Evolutionary conservation across 768 basidiomycete genomes (phyloP), one percentile per base, ranked within the genome.

Genomic region (Leccinum rimulosum): DNA sequence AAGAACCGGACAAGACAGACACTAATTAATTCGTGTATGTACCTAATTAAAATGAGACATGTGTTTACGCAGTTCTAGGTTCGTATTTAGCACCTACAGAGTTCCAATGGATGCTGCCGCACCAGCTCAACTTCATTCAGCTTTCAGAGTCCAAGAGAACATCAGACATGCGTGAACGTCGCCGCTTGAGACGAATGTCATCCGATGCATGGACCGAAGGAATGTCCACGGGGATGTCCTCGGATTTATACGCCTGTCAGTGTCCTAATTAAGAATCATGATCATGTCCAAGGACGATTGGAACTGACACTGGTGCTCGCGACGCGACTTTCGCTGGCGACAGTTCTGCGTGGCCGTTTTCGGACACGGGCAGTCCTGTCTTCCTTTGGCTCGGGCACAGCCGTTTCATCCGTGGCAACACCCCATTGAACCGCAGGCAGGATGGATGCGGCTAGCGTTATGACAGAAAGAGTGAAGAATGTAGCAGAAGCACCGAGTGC

Each of bases 401-500:
- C 19, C 12, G 55, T 55, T 40, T 68, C 67, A 22, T 70, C 67
- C 48, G 27, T 40, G 50, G 66, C 45, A 52, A 56, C 55, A 17
- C 52, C 66, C 70, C 67, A 62, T 14, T 76, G 68, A 35, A 78
- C 72, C 1, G 74, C 71, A n/a, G 85, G 83, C 8, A 87, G 74
- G 53, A 85, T 70, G 61, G 80, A 87, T 8, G 74, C 75, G 11
- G 74, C 80, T n/a, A 86, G 66, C 30, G 81, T 71, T 25, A 78
- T 56, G 35, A 78, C 71, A 31, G 82, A 71, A 40, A 86, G 76
- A 31, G 76, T 64, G 59, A 84, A 73, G 74, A 86, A 86, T 0
- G 75, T 56, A 40, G 68, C 64, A 22, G 80, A 74, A 31, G 82
- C 77, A 3, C 78, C 59, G 11, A 86, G 19, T 6, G 85, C 80